Evolutionary conservation across 257 asterid species (phyloP).

Genomic region (Ocimum tenuiflorum): DNA sequence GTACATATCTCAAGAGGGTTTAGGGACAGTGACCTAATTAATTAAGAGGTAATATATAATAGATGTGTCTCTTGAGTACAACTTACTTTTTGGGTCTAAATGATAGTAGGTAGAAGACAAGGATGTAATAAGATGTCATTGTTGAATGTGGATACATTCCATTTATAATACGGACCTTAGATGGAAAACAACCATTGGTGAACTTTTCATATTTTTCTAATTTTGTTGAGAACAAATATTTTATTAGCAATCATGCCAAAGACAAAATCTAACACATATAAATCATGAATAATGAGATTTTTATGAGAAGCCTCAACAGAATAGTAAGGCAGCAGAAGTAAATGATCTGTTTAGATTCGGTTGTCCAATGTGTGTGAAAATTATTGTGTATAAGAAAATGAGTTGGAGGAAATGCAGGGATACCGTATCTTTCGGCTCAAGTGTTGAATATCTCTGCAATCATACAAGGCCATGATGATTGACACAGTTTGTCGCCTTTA

Average conservation of each 20-base stretch:
- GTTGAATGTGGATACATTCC: constrained; percentile 28
- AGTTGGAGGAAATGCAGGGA: constrained; percentile 31
- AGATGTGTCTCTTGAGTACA: constrained; percentile 34
- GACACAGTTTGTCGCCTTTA: constrained; percentile 27
- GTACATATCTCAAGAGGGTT: constrained; percentile 24
- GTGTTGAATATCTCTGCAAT: constrained; percentile 40
- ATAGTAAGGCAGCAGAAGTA: constrained; percentile 6
- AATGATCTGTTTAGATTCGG: constrained; percentile 7
- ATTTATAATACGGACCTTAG: constrained; percentile 27
- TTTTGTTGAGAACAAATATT: constrained; percentile 11
- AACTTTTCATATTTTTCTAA: constrained; percentile 23
- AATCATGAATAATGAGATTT: no score
- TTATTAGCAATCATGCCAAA: constrained; percentile 9
- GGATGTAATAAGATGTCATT: constrained; percentile 41
- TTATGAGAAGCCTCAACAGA: constrained; percentile 3
- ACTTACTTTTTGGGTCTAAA: constrained; percentile 30
- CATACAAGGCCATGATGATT: constrained; percentile 36
- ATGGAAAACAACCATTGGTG: constrained; percentile 30
- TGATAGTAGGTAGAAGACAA: constrained; percentile 48
- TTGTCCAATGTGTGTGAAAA: constrained; percentile 21
- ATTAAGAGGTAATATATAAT: constrained; percentile 23
- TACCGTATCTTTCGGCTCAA: constrained; percentile 48
- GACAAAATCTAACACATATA: constrained; percentile 1
- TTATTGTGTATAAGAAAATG: constrained; percentile 22
- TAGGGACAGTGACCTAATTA: constrained; percentile 14